A percentile compares a stretch with the other conserved stretches of the same genome.
phyloP scores from a whole-genome alignment of 2,329 filamentous ascomycete genomes.

The Penicillium sp. region DNA sequence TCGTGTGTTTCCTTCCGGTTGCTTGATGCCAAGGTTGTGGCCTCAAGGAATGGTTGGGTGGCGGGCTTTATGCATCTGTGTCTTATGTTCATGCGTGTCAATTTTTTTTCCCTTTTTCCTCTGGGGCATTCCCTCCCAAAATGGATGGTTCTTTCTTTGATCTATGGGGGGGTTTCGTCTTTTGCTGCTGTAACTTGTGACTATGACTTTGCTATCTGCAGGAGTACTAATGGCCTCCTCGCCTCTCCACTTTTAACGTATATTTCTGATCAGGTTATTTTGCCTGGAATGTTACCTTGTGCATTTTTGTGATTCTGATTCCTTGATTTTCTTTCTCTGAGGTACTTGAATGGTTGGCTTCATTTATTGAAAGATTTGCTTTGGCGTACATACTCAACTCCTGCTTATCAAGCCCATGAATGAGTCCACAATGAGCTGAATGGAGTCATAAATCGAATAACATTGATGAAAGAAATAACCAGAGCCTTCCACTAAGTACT shows the following conservation, averaged over 20 bases:
- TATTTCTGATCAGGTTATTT: conserved; percentile 11
- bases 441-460: neutral
- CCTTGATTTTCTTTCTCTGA: neutral
- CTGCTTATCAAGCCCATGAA: neutral
- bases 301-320: conserved; percentile 4
- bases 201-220: conserved; percentile 11
- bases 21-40: conserved; percentile 10
- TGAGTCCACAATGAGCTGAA: neutral
- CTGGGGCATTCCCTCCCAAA: conserved; percentile 19
- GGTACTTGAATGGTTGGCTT: neutral
- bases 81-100: neutral
- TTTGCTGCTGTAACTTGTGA: conserved; percentile 16
- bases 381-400: neutral
- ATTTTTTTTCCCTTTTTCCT: conserved; percentile 5
- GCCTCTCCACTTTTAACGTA: conserved; percentile 16
- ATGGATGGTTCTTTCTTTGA: conserved; percentile 12
- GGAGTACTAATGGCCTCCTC: neutral
- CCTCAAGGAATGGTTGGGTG: conserved; percentile 14
- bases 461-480: neutral
- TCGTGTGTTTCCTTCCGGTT: conserved; percentile 7
- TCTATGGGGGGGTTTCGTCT: conserved; percentile 18
- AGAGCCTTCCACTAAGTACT: neutral
- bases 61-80: conserved; percentile 15
- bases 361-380: neutral
- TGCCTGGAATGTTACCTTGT: conserved; percentile 14